Conservation (phyloP, 192 early-diverging fungal genomes). For the Funneliformis mosseae region DNA sequence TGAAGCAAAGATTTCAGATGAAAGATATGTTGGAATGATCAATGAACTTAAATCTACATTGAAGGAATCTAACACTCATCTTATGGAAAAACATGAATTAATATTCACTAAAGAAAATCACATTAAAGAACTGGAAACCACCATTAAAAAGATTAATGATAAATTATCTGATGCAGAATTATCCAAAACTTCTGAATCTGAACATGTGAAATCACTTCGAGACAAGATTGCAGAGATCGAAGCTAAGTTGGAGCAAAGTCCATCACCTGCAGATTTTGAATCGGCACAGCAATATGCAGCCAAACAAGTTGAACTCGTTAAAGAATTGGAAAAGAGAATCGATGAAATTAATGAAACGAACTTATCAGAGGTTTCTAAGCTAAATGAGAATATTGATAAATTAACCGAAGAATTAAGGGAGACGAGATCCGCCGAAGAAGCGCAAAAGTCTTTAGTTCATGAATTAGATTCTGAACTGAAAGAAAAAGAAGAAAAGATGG, state of each 20-base stretch:
- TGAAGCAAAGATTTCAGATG: background rate
- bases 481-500: background rate
- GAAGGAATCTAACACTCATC: background rate
- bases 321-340: background rate
- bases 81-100: background rate
- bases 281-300: background rate
- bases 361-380: background rate
- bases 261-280: background rate
- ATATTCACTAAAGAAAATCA: background rate
- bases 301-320: background rate
- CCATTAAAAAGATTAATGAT: background rate
- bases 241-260: background rate
- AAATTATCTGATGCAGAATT: background rate
- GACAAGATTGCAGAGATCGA: background rate
- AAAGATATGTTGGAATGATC: background rate
- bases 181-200: background rate
- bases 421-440: background rate
- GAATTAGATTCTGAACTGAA: background rate
- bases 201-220: too few species aligned
- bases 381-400: background rate
- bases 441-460: conserved; percentile 14
- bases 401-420: conserved; percentile 18
- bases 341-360: background rate
- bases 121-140: background rate
- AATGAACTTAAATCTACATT: background rate